Evolutionary conservation across 2,329 filamentous ascomycete genomes (phyloP).

Genomic region (Bipolaris gigantea): DNA sequence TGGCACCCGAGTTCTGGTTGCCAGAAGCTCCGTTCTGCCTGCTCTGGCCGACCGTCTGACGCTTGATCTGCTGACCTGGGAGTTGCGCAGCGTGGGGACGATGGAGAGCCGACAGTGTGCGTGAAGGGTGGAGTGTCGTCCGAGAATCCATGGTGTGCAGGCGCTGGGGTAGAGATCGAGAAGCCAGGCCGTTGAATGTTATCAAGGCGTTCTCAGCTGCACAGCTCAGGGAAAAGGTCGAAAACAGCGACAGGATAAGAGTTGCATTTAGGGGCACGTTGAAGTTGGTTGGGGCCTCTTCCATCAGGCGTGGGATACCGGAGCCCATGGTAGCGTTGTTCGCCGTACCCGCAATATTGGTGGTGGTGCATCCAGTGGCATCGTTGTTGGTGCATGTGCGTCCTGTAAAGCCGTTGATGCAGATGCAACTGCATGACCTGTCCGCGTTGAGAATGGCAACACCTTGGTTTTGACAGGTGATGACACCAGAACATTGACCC

Average conservation of each 20-base stretch:
- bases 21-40: conserved; percentile 34
- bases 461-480: conserved; percentile 78
- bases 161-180: conserved; percentile 26
- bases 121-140: conserved; percentile 23
- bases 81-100: conserved; percentile 22
- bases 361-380: conserved; percentile 59
- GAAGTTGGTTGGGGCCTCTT: conserved; percentile 67
- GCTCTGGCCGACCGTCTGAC: conserved; percentile 39
- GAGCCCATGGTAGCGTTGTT: conserved; percentile 74
- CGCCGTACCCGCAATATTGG: conserved; percentile 45
- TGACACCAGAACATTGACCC: conserved; percentile 59
- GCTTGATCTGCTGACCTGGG: conserved; percentile 13
- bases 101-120: conserved; percentile 30
- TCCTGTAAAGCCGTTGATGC: conserved; percentile 82
- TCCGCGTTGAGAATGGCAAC: conserved; percentile 69
- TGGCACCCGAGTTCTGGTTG: conserved; percentile 13
- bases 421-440: conserved; percentile 77
- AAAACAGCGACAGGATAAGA: conserved; percentile 75
- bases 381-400: conserved; percentile 57
- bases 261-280: conserved; percentile 72
- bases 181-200: conserved; percentile 66
- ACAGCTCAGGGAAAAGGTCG: conserved; percentile 74
- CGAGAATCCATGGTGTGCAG: conserved; percentile 27
- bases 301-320: conserved; percentile 74
- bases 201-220: conserved; percentile 84